Evolutionary conservation across 2,329 filamentous ascomycete species (phyloP).

Genomic region (Aspergillus sp.): DNA sequence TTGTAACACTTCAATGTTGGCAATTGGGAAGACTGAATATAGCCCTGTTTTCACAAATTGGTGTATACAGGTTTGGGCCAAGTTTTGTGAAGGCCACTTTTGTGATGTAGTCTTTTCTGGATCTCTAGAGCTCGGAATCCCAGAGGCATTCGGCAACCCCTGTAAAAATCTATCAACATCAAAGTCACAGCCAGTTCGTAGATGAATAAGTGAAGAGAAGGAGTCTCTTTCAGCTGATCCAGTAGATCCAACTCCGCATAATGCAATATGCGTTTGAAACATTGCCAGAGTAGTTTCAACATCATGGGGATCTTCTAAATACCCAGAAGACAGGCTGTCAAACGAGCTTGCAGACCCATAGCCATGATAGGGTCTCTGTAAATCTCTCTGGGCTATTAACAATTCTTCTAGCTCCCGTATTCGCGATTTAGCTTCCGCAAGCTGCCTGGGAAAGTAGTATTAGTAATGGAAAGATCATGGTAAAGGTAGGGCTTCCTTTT

Average conservation of each 20-base stretch:
- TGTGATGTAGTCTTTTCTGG: background rate
- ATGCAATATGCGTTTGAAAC: constrained; percentile 22
- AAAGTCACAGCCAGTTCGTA: constrained; percentile 17
- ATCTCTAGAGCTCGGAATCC: background rate
- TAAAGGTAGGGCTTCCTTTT: background rate
- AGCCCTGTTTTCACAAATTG: constrained; percentile 21
- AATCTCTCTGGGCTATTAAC: background rate
- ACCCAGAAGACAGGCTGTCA: background rate
- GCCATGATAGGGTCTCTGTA: background rate
- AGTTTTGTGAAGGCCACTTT: constrained; percentile 18
- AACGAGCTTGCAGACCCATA: background rate
- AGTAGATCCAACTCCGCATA: constrained; percentile 19
- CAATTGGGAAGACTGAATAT: constrained; percentile 27
- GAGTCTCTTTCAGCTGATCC: constrained; percentile 18
- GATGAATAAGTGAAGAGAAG: constrained; percentile 18
- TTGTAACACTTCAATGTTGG: constrained; percentile 16
- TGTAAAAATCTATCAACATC: constrained; percentile 23
- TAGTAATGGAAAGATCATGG: background rate
- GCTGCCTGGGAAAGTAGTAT: constrained; percentile 12
- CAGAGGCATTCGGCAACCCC: constrained; percentile 13
- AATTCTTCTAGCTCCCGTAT: constrained; percentile 19
- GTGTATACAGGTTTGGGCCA: constrained; percentile 21
- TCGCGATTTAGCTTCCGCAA: constrained; percentile 21
- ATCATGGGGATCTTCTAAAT: constrained; percentile 19
- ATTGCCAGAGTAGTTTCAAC: constrained; percentile 19